Base-by-base conservation (phyloP, 179 eudicot genomes). In the Carnegiea gigantea region DNA sequence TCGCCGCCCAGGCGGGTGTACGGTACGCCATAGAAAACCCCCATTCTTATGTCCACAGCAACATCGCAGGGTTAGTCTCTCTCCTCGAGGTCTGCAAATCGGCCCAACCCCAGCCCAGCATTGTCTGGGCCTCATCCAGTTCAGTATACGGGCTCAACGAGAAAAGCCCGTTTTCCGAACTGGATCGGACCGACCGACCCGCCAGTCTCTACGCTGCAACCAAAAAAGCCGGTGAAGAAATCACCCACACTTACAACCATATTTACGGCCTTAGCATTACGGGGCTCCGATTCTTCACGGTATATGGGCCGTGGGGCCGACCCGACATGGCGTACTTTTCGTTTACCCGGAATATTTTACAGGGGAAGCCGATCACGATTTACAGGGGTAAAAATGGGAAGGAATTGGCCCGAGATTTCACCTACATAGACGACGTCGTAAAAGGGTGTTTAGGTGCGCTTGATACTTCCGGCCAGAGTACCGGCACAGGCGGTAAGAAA, bases 401-500 rank as follows among this genome's bases (percentile, higher is more conserved):
- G 23, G 76, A 70, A 26, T 26, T 82, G 54, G 84, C 84, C 17
- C 28, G 84, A 9, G 84, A 87, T 23, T 87, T 87, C 46, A 87
- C 89, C 1, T 87, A 77, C 85, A 84, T 87, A 14, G 89, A 87
- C 70, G 89, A 87, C 77, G 71, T 87, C 23, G 89, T 84, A 1
- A 87, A 87, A 30, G 89, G 89, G 18, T 87, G 89, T 43, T 20
- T 87, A 60, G 89, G 87, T 0, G 82, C 89, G 0, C 24, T 87
- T 33, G 89, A 87, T 12, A 77, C 82, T 0, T 70, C 89, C 4
- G 89, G 85, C 0, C 80, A 77, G 46, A 84, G 87, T 60, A 87
- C 87, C 59, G 89, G 89, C 24, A 84, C 83, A 12, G 87, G 89
- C 54, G 89, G 89, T 75, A 87, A 87, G 72, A 87, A 87, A 33